phyloP scores from a whole-genome alignment of 192 early-diverging fungal species.

The Coemansia sp. region DNA sequence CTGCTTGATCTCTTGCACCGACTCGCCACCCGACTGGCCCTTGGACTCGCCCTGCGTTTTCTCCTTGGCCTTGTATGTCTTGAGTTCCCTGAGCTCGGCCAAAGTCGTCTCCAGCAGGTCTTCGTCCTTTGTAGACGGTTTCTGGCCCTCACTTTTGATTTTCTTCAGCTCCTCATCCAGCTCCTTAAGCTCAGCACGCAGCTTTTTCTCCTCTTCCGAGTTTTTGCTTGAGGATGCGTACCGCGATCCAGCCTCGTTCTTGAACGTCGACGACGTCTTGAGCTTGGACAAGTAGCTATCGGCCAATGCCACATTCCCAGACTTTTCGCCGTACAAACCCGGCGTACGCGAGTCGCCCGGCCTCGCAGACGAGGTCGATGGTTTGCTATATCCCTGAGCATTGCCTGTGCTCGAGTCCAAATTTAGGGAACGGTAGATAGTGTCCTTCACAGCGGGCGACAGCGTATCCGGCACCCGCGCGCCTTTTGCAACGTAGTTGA shows the following conservation, averaged over 20 bases:
- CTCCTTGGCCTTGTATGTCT: constrained; percentile 28
- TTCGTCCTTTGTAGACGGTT: background rate
- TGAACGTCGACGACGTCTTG: constrained; percentile 48
- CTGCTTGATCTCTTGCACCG: constrained; percentile 45
- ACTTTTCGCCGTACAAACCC: constrained; percentile 52
- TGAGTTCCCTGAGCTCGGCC: constrained; percentile 31
- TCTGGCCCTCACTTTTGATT: constrained; percentile 17
- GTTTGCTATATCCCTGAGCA: constrained; percentile 24
- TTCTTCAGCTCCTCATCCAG: constrained; percentile 35
- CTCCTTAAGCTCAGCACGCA: constrained; percentile 41
- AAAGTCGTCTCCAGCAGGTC: constrained; percentile 14
- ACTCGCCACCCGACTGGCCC: constrained; percentile 7
- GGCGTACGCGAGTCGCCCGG: constrained; percentile 17
- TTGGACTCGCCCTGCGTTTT: constrained; percentile 14
- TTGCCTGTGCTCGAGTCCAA: constrained; percentile 16
- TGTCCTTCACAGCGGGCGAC: constrained; percentile 46
- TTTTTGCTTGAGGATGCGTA: constrained; percentile 48
- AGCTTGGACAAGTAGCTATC: constrained; percentile 55
- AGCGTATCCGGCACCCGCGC: constrained; percentile 30
- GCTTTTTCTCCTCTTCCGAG: constrained; percentile 42
- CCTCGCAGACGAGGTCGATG: background rate
- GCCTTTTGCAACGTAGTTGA: constrained; percentile 26
- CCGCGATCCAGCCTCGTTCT: constrained; percentile 42
- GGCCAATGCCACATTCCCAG: constrained; percentile 49
- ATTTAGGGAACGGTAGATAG: constrained; percentile 48